phyloP scores from a whole-genome alignment of 2,329 filamentous ascomycete species.

The Aureobasidium sp. region DNA sequence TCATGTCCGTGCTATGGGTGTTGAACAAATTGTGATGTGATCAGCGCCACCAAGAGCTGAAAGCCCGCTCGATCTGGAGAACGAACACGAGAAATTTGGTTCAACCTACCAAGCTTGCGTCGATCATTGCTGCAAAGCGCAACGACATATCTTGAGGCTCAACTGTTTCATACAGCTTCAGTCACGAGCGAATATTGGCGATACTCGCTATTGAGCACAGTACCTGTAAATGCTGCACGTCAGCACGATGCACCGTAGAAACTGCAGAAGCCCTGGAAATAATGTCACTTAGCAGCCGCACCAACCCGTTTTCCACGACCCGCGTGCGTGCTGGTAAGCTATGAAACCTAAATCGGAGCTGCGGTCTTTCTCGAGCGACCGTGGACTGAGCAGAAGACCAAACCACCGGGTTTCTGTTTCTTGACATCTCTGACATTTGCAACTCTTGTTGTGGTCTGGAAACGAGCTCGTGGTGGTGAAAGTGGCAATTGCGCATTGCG shows the following conservation, averaged over 20 bases:
- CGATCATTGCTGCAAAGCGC: conserved; percentile 1
- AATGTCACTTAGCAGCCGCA: background rate
- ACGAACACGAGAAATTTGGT: background rate
- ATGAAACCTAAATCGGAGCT: conserved; percentile 1
- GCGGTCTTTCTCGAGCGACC: background rate
- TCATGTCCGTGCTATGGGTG: background rate
- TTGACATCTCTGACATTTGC: background rate
- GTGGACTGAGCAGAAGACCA: background rate
- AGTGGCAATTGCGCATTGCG: background rate
- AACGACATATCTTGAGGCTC: background rate
- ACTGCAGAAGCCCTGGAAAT: background rate
- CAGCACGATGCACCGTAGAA: conserved; percentile 3
- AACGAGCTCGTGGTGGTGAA: background rate
- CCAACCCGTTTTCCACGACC: background rate
- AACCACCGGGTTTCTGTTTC: background rate
- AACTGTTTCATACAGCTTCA: background rate
- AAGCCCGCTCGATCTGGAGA: background rate
- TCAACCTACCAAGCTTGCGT: background rate
- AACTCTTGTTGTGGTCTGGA: background rate
- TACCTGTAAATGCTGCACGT: background rate
- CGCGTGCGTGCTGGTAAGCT: conserved; percentile 5
- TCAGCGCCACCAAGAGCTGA: background rate
- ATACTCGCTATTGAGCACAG: background rate
- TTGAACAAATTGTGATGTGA: background rate
- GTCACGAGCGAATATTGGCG: background rate